phyloP scores from a whole-genome alignment of 768 basidiomycete genomes.

The Pulveroboletus ravenelii region DNA sequence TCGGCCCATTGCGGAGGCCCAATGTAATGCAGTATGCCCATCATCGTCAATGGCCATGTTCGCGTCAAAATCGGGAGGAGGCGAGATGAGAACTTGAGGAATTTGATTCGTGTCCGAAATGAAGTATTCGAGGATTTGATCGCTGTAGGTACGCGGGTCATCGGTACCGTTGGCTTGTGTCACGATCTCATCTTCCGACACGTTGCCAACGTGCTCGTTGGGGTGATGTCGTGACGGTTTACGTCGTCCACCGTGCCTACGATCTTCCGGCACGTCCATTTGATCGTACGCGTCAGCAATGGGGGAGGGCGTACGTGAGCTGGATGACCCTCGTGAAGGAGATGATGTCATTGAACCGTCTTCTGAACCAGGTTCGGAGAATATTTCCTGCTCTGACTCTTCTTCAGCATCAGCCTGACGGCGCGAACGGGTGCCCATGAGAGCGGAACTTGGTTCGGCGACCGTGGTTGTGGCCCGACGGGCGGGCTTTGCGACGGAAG shows the following conservation, averaged over 20 bases:
- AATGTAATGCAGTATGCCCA: conserved; percentile 93
- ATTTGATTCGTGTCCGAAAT: conserved; percentile 94
- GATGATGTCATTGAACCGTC: conserved; percentile 90
- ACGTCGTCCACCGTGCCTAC: conserved; percentile 38
- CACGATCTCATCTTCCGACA: conserved; percentile 39
- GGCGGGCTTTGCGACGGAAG: conserved; percentile 38
- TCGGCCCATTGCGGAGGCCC: conserved; percentile 99
- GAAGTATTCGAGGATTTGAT: conserved; percentile 97
- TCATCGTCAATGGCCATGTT: conserved; percentile 98
- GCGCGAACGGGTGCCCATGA: conserved; percentile 54
- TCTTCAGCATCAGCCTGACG: conserved; percentile 47
- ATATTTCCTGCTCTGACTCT: conserved; percentile 56
- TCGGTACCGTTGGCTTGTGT: conserved; percentile 40
- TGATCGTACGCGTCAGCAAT: conserved; percentile 47
- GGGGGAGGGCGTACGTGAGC: conserved; percentile 92
- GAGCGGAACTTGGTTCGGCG: conserved; percentile 14
- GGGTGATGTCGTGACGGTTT: conserved; percentile 45
- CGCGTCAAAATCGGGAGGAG: conserved; percentile 88
- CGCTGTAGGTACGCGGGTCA: conserved; percentile 76
- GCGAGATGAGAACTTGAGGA: conserved; percentile 80
- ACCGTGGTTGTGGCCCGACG: conserved; percentile 21
- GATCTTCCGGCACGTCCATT: conserved; percentile 17
- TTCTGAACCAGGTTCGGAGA: conserved; percentile 73
- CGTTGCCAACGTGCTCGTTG: conserved; percentile 44
- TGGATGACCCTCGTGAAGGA: conserved; percentile 78